Conservation (phyloP, 1,139 yeast species). For the Candida tetrigidarum region DNA sequence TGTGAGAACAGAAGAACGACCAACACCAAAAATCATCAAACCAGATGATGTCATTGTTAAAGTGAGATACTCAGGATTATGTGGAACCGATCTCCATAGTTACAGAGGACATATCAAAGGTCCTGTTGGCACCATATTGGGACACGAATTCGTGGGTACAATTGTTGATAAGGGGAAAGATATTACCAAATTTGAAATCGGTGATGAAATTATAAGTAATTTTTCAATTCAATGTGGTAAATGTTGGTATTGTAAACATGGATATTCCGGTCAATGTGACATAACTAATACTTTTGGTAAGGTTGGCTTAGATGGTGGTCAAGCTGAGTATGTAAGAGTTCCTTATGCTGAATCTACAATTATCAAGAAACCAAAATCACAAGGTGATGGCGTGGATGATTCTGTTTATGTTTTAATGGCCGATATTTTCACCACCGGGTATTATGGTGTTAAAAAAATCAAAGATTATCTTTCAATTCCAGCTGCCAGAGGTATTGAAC, state of each 20-base stretch:
- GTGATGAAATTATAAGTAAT: conserved; percentile 53
- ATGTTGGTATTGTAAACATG: conserved; percentile 59
- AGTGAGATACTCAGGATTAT: conserved; percentile 57
- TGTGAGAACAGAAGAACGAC: conserved; percentile 45
- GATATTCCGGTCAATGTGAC: conserved; percentile 56
- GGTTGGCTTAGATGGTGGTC: conserved; percentile 58
- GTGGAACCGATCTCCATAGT: conserved; percentile 67
- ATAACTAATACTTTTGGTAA: conserved; percentile 59
- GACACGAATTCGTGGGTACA: conserved; percentile 55
- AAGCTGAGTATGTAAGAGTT: conserved; percentile 61
- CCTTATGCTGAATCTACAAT: conserved; percentile 61
- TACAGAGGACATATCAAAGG: conserved; percentile 58
- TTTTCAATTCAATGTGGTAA: conserved; percentile 60
- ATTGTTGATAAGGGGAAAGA: conserved; percentile 41
- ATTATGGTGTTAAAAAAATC: conserved; percentile 57
- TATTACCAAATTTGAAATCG: conserved; percentile 38
- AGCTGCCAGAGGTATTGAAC: conserved; percentile 20
- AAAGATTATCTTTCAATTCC: conserved; percentile 40
- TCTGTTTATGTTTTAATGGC: conserved; percentile 62
- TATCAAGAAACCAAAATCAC: conserved; percentile 39
- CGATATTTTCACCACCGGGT: conserved; percentile 70
- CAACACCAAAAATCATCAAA: conserved; percentile 43
- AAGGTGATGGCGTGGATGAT: conserved; percentile 35
- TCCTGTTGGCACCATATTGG: conserved; percentile 42
- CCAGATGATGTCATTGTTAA: conserved; percentile 56